Base-by-base conservation (phyloP, 768 basidiomycete genomes). In the Hygrocybe coccinea region DNA sequence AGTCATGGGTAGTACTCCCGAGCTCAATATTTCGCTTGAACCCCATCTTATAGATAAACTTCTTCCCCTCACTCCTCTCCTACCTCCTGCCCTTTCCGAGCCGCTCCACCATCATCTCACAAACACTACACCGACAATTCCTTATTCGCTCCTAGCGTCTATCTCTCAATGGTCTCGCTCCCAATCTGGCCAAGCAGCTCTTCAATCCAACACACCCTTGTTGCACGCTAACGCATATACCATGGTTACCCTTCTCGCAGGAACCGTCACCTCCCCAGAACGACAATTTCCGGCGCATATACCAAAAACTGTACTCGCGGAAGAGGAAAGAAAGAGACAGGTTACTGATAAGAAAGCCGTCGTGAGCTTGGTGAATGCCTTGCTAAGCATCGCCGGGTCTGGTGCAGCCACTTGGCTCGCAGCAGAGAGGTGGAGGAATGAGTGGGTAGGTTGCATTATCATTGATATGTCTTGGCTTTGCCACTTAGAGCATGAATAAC, bases 161-260 rank as follows among this genome's bases (percentile, higher is more conserved):
- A 73, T 88, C 47, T 88, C 89, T 0, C 74, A 74, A 67, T 92
- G 90, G 90, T 70, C 85, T 14, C 81, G 83, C 43, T 78, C 86
- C 25, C 61, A 71, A 4, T 69, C 70, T 45, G 87, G 83, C 6
- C 64, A 60, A 35, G 59, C 64, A 11, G 61, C 66, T 48, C 72
- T 81, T 50, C 62, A 66, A 35, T 70, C 72, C 45, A 63, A 70
- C 48, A 69, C 68, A 68, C 46, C 39, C n/a, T n/a, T 74, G 1
- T 71, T 90, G 46, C 69, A 82, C 55, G 71, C 81, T 4, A 70
- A 71, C 19, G 73, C 78, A 12, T 91, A 88, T 65, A 72, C 77
- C 5, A 90, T 89, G 83, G 71, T 90, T 37, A 72, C 88, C 17
- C 74, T 93, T 35, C 80, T 93, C 5, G 89, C 91, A 14, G 90